Evolutionary conservation across 2,329 filamentous ascomycete genomes (phyloP).

Genomic region (Colletotrichum godetiae): DNA sequence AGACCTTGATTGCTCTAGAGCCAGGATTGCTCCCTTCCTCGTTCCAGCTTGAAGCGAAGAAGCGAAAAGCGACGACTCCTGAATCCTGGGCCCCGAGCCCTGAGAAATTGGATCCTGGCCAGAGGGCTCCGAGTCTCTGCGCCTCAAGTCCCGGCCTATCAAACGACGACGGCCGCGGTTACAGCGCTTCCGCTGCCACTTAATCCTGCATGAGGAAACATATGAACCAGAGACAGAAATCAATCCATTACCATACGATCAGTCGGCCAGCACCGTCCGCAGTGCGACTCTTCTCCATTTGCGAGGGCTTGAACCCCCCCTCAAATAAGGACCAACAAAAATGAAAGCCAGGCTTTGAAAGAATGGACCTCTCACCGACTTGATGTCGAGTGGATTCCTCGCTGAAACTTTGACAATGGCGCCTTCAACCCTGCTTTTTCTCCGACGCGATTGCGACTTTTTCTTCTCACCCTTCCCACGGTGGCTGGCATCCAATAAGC

Average conservation of each 20-base stretch:
- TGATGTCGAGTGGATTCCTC: slow-evolving; percentile 10
- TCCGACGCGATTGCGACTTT: slow-evolving; percentile 22
- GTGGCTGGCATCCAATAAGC: slow-evolving; percentile 28
- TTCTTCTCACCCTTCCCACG: not conserved
- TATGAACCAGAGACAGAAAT: slow-evolving; percentile 7
- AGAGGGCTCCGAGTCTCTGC: slow-evolving; percentile 4
- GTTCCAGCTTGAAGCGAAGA: slow-evolving; percentile 27
- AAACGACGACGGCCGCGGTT: slow-evolving; percentile 15
- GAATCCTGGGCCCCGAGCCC: not conserved
- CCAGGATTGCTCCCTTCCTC: slow-evolving; percentile 15
- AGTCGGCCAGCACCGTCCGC: slow-evolving; percentile 6
- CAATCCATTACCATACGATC: slow-evolving; percentile 32
- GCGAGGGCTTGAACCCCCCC: slow-evolving; percentile 3
- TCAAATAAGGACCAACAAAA: not conserved
- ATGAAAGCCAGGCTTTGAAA: not conserved
- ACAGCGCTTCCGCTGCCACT: slow-evolving; percentile 15
- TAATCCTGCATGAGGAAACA: slow-evolving; percentile 7
- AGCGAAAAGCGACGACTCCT: not conserved
- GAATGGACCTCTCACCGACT: slow-evolving; percentile 28
- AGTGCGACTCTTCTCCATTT: slow-evolving; percentile 19
- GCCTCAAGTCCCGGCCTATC: slow-evolving; percentile 11
- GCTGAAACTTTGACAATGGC: slow-evolving; percentile 32
- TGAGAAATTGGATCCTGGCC: not conserved
- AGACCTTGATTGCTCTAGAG: not conserved
- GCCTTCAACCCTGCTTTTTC: slow-evolving; percentile 29